Percentiles rank a stretch among this genome's conserved stretches.
These are phyloP conservation scores for Salix dunnii DNA, from an alignment of 345 rosid species.

Conservation along the genomic window DNA sequence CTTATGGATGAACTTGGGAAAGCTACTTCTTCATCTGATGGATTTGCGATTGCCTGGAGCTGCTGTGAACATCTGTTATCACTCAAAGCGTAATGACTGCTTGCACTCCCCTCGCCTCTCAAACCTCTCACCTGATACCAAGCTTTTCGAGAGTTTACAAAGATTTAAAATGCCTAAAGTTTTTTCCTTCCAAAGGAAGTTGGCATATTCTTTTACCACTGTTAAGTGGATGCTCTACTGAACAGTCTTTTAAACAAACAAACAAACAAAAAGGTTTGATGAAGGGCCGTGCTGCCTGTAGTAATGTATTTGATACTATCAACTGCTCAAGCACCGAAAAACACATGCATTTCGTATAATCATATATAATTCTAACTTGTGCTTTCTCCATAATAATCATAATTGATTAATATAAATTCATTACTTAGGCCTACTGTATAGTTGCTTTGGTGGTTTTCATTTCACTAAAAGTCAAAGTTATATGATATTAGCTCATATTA, in stretches of 20 bases:
- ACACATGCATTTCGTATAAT: too few species aligned
- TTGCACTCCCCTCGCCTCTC: neutral
- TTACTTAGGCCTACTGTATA: too few species aligned
- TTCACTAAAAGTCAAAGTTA: neutral
- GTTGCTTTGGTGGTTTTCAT: too few species aligned
- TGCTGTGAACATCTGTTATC: conserved; percentile 87
- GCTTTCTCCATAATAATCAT: too few species aligned
- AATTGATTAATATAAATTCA: too few species aligned
- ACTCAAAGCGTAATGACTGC: conserved; percentile 60
- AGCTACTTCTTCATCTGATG: conserved; percentile 96
- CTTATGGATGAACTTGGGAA: conserved; percentile 97
- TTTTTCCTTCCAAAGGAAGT: neutral
- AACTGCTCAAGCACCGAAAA: too few species aligned
- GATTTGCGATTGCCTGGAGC: conserved; percentile 94
- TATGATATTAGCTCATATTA: neutral
- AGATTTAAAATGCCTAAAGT: neutral
- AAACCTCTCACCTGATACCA: neutral
- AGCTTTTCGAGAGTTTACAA: neutral
- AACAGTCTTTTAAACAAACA: too few species aligned
- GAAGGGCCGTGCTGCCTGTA: too few species aligned
- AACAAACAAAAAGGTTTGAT: too few species aligned
- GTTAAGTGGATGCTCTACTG: neutral
- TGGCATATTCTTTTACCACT: neutral
- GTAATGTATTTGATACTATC: too few species aligned
- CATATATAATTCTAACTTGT: too few species aligned